phyloP scores from a whole-genome alignment of 2,329 filamentous ascomycete genomes.

The Colletotrichum sp. region DNA sequence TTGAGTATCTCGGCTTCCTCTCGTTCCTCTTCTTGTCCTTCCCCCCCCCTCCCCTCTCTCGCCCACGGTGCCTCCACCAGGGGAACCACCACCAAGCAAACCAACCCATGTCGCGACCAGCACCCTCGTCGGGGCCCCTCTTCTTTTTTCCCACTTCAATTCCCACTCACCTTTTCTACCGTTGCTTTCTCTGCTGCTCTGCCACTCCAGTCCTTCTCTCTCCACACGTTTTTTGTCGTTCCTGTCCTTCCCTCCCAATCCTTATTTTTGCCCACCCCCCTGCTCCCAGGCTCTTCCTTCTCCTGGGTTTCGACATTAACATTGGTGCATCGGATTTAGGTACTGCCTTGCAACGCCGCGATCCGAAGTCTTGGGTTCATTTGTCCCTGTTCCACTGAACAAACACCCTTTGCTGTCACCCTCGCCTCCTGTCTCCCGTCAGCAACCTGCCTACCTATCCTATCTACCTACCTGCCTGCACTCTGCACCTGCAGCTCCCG shows the following conservation, averaged over 20 bases:
- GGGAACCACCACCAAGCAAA: neutral
- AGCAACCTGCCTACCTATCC: neutral
- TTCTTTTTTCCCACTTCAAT: constrained; percentile 1
- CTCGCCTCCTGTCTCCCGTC: neutral
- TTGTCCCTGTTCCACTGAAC: neutral
- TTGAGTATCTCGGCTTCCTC: constrained; percentile 19
- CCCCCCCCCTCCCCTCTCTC: neutral
- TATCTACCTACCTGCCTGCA: neutral
- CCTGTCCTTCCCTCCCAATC: constrained; percentile 1
- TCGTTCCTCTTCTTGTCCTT: constrained; percentile 12
- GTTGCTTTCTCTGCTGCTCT: neutral
- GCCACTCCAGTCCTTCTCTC: neutral
- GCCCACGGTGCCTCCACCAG: neutral
- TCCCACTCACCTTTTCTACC: neutral
- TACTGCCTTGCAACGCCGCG: neutral
- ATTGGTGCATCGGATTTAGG: constrained; percentile 10
- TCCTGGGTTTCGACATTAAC: neutral
- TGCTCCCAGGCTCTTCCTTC: neutral
- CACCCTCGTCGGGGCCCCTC: neutral
- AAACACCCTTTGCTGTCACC: neutral
- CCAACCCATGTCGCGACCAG: neutral
- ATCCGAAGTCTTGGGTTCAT: constrained; percentile 15
- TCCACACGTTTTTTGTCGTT: neutral
- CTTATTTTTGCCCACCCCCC: neutral
- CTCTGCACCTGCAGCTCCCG: neutral